These are phyloP conservation scores for Letharia columbiana DNA, from an alignment of 495 filamentous ascomycete species.

Conservation along the genomic window DNA sequence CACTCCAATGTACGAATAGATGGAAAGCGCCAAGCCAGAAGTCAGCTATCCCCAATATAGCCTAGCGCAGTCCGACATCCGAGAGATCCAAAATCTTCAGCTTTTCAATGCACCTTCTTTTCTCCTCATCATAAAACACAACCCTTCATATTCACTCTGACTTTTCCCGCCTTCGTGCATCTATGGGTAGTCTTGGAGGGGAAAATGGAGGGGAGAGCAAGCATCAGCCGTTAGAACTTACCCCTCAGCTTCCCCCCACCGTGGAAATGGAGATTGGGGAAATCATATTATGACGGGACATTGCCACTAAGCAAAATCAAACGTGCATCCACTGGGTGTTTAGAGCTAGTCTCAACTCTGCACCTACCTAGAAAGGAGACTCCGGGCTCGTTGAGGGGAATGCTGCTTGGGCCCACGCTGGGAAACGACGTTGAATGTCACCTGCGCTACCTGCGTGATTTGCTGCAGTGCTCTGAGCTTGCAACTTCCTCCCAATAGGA, in stretches of 20 bases:
- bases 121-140: slow-evolving; percentile 20
- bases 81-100: background rate
- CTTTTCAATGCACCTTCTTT: background rate
- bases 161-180: slow-evolving; percentile 19
- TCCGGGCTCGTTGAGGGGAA: background rate
- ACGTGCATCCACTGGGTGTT: background rate
- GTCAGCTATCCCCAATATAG: background rate
- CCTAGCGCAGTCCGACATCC: background rate
- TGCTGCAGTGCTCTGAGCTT: background rate
- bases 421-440: background rate
- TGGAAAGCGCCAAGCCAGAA: background rate
- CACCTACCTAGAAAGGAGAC: background rate
- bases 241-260: slow-evolving; percentile 3
- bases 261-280: slow-evolving; percentile 14
- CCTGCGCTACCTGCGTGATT: background rate
- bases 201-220: slow-evolving; percentile 20
- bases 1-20: no score
- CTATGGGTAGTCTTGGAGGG: slow-evolving; percentile 23
- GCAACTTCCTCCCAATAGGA: background rate
- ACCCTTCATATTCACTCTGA: slow-evolving; percentile 24
- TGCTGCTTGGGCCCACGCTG: background rate
- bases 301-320: background rate
- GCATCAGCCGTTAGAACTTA: slow-evolving; percentile 15
- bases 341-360: background rate
- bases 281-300: slow-evolving; percentile 19